Percentiles rank a stretch among this genome's conserved stretches.
Evolutionary conservation across 805 yeast species (phyloP).

Genomic region (Zygosaccharomyces bisporus): DNA sequence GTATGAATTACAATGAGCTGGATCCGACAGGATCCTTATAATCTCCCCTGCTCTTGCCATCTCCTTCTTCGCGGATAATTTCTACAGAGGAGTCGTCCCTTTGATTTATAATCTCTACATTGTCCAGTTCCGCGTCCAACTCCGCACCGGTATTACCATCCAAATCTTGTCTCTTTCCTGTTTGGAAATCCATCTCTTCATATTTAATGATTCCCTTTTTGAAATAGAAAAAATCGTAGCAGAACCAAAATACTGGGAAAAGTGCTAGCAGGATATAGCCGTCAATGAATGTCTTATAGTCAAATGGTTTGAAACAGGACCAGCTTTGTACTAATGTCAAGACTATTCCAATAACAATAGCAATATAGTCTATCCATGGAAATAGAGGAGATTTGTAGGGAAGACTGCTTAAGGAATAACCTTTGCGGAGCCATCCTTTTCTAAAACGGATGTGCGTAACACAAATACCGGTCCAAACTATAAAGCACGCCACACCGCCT

Average conservation of each 20-base stretch:
- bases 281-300: conserved; percentile 50
- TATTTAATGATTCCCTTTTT: conserved; percentile 41
- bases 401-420: conserved; percentile 1
- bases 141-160: conserved; percentile 13
- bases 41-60: not conserved
- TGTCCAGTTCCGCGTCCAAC: not conserved
- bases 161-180: conserved; percentile 46
- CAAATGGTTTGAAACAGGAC: conserved; percentile 47
- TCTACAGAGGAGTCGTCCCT: not conserved
- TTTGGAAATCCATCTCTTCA: conserved; percentile 47
- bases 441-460: conserved; percentile 57
- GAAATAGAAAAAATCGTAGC: conserved; percentile 40
- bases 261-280: conserved; percentile 61
- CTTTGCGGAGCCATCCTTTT: conserved; percentile 10
- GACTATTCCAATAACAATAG: conserved; percentile 38
- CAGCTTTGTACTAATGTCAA: conserved; percentile 48
- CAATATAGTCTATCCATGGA: conserved; percentile 41
- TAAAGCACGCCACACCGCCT: conserved; percentile 63
- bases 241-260: conserved; percentile 44
- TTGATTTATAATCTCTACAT: not conserved
- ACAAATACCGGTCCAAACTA: conserved; percentile 63
- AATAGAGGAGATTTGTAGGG: conserved; percentile 28
- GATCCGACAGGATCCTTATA: not conserved
- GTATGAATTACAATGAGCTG: not conserved
- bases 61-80: not conserved